Evolutionary conservation across 495 filamentous ascomycete species (phyloP), one percentile per base, ranked within the genome.

Genomic region (Amniculicola lignicola): DNA sequence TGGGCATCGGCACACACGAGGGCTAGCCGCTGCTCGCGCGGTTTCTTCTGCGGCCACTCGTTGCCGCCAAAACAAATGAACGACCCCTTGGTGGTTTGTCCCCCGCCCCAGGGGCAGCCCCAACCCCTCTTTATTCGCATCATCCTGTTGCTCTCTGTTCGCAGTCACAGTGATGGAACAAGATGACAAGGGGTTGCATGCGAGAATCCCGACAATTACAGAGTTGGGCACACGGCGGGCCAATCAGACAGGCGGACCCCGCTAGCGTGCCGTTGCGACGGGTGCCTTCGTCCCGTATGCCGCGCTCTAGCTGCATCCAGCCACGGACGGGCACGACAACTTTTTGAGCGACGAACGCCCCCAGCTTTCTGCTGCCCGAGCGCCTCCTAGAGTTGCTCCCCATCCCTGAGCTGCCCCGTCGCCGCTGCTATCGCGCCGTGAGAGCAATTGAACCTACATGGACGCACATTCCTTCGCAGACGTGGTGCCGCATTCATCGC

Each of bases 131-230:
- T 16, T 28, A 2, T 28, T 46, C 25, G 7, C 37, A 10, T 19
- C 16, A 40, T 40, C n/a, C n/a, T n/a, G n/a, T n/a, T n/a, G n/a
- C n/a, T n/a, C n/a, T n/a, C 35, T 4, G 35, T 46, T 46, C 43
- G 2, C 31, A 11, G 22, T 11, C 22, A 25, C 14, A 5, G 2
- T 6, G 43, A 46, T 31, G 43, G 14, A 25, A 46, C 43, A 31
- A 3, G 19, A 38, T 18, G 43, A 46, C 43, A 10, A 28, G 43
- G 43, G 43, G 6, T 10, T 15, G 43, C 43, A 46, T 46, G 43
- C 43, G 25, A 10, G 22, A 28, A 31, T 46, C 25, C 43, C 7
- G 25, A 12, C 2, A 46, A 27, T 46, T 25, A 46, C 43, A 46
- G 25, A 4, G 21, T 4, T 5, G 40, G 40, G 9, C 10, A 6